A percentile compares a stretch with the other conserved stretches of the same genome.
phyloP scores from a whole-genome alignment of 805 yeast genomes.

The Pichia heedii region DNA sequence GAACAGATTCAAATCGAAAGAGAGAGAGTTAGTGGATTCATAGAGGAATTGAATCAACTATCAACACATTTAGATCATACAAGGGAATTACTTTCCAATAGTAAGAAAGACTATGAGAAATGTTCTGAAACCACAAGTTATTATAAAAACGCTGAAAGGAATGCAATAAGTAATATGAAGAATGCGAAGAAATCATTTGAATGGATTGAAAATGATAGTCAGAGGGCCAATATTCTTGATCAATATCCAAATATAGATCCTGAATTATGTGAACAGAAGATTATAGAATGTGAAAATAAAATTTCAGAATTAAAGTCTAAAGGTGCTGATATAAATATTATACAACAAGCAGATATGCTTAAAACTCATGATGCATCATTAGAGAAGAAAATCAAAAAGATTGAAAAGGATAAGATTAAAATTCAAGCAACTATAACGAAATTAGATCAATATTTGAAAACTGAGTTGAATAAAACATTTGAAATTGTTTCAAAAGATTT shows the following conservation, averaged over 20 bases:
- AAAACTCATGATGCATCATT: constrained; percentile 78
- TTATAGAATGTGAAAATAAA: constrained; percentile 45
- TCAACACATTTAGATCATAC: constrained; percentile 34
- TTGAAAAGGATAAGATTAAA: constrained; percentile 81
- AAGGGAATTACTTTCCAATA: constrained; percentile 45
- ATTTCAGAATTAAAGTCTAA: constrained; percentile 66
- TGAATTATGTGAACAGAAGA: constrained; percentile 50
- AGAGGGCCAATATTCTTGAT: constrained; percentile 46
- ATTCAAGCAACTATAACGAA: constrained; percentile 81
- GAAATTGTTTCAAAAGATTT: constrained; percentile 80
- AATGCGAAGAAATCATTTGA: constrained; percentile 43
- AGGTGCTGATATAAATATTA: constrained; percentile 69
- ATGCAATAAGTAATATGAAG: constrained; percentile 6
- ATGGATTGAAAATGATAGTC: constrained; percentile 65
- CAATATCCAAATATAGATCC: constrained; percentile 58
- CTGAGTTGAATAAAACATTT: constrained; percentile 78
- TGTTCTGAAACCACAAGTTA: constrained; percentile 24
- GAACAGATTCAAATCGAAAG: constrained; percentile 44
- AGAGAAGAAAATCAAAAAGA: constrained; percentile 72
- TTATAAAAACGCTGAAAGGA: constrained; percentile 26
- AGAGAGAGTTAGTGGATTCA: constrained; percentile 53
- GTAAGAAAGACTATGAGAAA: constrained; percentile 30
- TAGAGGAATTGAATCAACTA: constrained; percentile 67
- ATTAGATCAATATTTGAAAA: constrained; percentile 75
- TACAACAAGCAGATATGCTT: constrained; percentile 86